Evolutionary conservation across 2,329 filamentous ascomycete species (phyloP).

Genomic region (Rutstroemia sp.): DNA sequence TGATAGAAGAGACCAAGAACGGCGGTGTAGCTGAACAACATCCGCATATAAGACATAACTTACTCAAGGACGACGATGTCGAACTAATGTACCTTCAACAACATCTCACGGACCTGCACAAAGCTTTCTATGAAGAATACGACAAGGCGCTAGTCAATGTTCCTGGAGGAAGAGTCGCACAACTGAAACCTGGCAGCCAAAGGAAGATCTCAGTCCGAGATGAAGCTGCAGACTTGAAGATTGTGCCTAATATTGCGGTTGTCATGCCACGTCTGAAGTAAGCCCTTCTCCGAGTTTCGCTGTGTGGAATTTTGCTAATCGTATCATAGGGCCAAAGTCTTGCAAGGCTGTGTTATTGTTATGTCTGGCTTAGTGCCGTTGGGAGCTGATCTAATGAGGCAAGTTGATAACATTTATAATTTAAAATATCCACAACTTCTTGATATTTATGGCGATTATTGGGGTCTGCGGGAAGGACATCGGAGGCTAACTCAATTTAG

Average conservation of each 20-base stretch:
- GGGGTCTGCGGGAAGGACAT: background rate
- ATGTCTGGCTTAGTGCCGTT: conserved; percentile 87
- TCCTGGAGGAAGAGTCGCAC: conserved; percentile 34
- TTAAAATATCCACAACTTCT: conserved; percentile 12
- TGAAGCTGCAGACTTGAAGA: conserved; percentile 38
- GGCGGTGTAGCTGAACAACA: conserved; percentile 30
- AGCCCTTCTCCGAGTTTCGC: background rate
- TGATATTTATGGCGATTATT: conserved; percentile 11
- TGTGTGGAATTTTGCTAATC: conserved; percentile 16
- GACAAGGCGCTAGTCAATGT: conserved; percentile 42
- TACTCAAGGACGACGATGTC: conserved; percentile 80
- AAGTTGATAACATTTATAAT: conserved; percentile 11
- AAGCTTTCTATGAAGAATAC: conserved; percentile 76
- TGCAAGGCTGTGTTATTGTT: conserved; percentile 71
- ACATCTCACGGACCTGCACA: conserved; percentile 69
- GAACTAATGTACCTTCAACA: conserved; percentile 73
- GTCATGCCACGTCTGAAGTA: conserved; percentile 79
- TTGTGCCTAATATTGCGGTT: conserved; percentile 76
- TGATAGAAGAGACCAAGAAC: conserved; percentile 31
- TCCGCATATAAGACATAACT: conserved; percentile 53
- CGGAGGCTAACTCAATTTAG: conserved; percentile 29
- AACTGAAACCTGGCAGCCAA: conserved; percentile 29
- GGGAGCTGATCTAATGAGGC: conserved; percentile 64
- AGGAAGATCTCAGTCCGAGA: conserved; percentile 41
- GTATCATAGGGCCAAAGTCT: conserved; percentile 44